Evolutionary conservation across 352 stramenopile genomes (phyloP), one percentile per base, ranked within the genome.

Genomic region (Pythium myriotylum): DNA sequence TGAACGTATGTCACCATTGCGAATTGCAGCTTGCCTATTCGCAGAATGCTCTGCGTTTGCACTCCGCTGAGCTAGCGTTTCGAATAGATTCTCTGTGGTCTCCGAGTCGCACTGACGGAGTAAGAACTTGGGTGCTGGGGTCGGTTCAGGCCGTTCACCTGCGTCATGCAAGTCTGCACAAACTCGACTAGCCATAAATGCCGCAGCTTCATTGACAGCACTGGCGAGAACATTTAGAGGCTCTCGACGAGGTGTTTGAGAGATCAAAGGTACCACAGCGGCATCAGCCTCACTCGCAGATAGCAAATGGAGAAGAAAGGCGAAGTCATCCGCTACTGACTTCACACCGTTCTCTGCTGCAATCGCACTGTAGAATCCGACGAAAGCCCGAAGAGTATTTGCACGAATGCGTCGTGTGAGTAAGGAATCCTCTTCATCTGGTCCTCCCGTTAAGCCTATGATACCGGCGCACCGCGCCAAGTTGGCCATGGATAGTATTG

Each of bases 101-200:
- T 84, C 72, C 4, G 78, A 89, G 65, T 89, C 76, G 33, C 74
- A 89, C 17, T 82, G 68, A 3, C 79, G 74, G 27, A 89, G 40
- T 26, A 88, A 29, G 2, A 87, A 55, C 27, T 65, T 74, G 13
- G 71, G 58, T 14, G 45, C 43, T 32, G 42, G 42, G 5, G 70
- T 52, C 20, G 68, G 55, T 22, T 64, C 46, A 6, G 76, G 79
- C 29, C 82, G 78, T 49, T 92, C 82, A 24, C 73, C 79, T 26
- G 47, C 54, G 0, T 62, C 51, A 48, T 92, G 82, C 14, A 92
- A 52, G 24, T 71, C 70, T 33, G 81, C 75, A 49, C 82, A 92
- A 4, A 74, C 76, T 47, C 73, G 64, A 61, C 82, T 92, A n/a
- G 55, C 72, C 80, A 92, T 87, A 48, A 92, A 92, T 60, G 68